Base-by-base conservation (phyloP, 768 basidiomycete genomes). In the Agrocybe praecox region DNA sequence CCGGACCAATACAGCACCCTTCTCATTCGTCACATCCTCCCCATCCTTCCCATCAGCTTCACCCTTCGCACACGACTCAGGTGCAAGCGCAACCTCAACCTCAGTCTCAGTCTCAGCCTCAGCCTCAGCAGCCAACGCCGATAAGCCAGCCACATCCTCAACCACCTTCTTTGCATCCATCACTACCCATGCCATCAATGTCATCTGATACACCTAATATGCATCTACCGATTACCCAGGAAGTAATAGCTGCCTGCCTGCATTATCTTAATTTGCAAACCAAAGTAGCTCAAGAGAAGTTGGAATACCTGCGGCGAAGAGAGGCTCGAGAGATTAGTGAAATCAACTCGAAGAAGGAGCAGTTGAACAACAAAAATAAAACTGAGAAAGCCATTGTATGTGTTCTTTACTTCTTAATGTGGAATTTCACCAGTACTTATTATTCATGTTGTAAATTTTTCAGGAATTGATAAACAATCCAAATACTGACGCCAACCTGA, bases 241-340 rank as follows among this genome's bases (percentile, higher is more conserved):
- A 69, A 29, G 49, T 69, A n/a, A 52, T 65, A 19, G 58, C 64
- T 10, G 57, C 58, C 26, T 64, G 56, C 49, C 53, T 65, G 47
- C 61, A 87, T 59, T 79, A 84, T 57, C 70, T 91, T 40, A 85
- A 86, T 59, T 75, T 83, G 42, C 90, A 91, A 65, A 81, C 80
- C 21, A 88, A 90, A 62, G 83, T 88, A 33, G 82, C 81, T 58
- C 86, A 87, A 69, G 78, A 84, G 72, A 88, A 88, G 65, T 76
- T 89, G 43, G 90, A 90, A 55, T 86, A 86, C 61, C 63, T 90
- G 65, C 80, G 83, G 53, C 73, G 86, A 58, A 76, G 84, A 18
- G 88, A 90, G 58, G 88, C 88, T 60, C 75, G 88, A n/a, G 87
- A 88, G 64, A 72, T 78, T 47, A 78, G 76, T 21, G 85, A 85